Conservation (phyloP, 129 eudicot genomes). For the Escallonia herrerae region DNA sequence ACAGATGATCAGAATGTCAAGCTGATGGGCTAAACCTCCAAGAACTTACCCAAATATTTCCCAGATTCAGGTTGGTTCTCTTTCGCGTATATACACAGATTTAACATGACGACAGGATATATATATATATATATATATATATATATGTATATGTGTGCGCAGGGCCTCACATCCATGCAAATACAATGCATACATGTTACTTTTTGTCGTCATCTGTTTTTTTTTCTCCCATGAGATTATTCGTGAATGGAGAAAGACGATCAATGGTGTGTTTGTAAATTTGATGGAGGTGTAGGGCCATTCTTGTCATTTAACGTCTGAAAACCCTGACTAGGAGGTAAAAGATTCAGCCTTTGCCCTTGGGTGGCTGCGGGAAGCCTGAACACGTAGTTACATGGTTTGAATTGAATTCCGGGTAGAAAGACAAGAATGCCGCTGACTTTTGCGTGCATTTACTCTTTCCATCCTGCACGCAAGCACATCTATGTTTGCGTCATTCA, state of each 20-base stretch:
- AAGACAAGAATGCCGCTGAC: too few relatives aligned
- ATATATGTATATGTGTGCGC: not conserved
- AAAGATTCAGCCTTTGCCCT: not conserved
- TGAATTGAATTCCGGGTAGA: too few relatives aligned
- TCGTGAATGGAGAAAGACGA: not conserved
- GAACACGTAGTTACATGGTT: too few relatives aligned
- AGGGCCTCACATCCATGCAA: not conserved
- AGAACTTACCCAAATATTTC: not conserved
- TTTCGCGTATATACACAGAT: not conserved
- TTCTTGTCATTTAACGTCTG: not conserved
- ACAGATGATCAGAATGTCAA: not conserved
- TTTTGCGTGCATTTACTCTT: not conserved
- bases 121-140: not conserved
- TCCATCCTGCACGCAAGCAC: not conserved
- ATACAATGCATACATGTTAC: not conserved
- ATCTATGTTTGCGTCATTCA: not conserved
- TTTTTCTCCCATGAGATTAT: not conserved
- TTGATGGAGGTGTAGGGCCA: not conserved
- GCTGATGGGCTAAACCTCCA: not conserved
- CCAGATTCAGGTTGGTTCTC: conserved; percentile 7
- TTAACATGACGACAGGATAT: too few relatives aligned
- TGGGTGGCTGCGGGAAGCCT: too few relatives aligned
- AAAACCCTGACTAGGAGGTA: not conserved
- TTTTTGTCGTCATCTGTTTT: not conserved
- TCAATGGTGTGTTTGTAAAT: not conserved